Evolutionary conservation across 768 basidiomycete species (phyloP), one percentile per base, ranked within the genome.

Genomic region (Boletellus emodensis): DNA sequence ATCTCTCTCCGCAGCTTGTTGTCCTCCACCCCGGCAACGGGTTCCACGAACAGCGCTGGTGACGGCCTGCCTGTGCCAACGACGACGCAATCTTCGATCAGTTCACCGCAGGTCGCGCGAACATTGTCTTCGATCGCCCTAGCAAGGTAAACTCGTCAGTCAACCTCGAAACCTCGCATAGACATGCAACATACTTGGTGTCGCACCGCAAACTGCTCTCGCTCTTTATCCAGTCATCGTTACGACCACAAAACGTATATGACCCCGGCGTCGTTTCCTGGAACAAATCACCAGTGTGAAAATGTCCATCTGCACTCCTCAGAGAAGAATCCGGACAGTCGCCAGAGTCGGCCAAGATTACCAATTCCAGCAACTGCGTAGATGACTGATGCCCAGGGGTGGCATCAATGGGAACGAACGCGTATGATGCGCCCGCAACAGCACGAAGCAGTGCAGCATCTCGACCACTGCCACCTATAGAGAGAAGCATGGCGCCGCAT

Each of bases 191-290:
- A 30, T 68, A 78, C 76, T 80, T 83, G 44, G 88, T 88, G 60
- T 90, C 87, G 60, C 87, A 89, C 45, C 87, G 79, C 54, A 89
- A 70, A 61, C 86, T 83, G 62, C 80, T 86, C 61, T 87, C 84
- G 35, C 82, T 83, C 71, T 90, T 90, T 65, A 90, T 90, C 88
- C 87, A 89, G 66, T 90, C 87, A 58, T 90, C 87, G 53, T 87
- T 81, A 37, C 88, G 80, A 22, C 87, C 88, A 34, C 83, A 79
- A 54, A 78, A 85, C 40, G 81, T 62, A 62, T 84, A 90, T 57
- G 68, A 70, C 0, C 84, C 85, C 1, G 79, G 73, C 2, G 70
- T 56, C 15, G 75, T 71, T 64, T 87, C 82, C 59, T 80, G 77
- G 73, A 90, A 90, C n/a, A 90, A 71, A 65, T 90, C 87, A 1